Evolutionary conservation across 1,284 basidiomycete species (phyloP), one percentile per base, ranked within the genome.

Genomic region (Papiliotrema fonsecae): DNA sequence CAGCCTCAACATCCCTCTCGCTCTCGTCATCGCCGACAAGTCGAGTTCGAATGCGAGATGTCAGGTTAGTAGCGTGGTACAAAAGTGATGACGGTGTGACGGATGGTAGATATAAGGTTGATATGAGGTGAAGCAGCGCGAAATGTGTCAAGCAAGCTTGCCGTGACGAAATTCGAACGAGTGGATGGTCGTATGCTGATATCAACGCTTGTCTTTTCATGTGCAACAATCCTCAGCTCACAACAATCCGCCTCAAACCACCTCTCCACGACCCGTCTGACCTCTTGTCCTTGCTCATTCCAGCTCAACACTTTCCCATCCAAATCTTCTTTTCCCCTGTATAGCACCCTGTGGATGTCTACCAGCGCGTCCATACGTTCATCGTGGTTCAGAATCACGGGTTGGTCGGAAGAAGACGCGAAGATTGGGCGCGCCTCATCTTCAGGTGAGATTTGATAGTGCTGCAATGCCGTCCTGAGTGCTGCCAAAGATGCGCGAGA

Each of bases 191-290:
- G 48, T 70, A 71, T 4, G 59, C 67, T 69, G 47, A 24, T 2
- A 19, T 35, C 34, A 35, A 24, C 11, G 44, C 5, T n/a, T 26
- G 28, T 27, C 31, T 31, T 44, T 10, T 28, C 40, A 40, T n/a
- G n/a, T 22, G 35, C 28, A 6, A 35, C 19, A 35, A 22, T 27
- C n/a, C 27, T 21, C 9, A 26, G 65, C 64, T 52, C 54, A 65
- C 67, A 52, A 47, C 62, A 65, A 53, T 70, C 67, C 9, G 57
- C 59, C 45, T 72, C 69, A 43, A 71, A 65, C 60, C 62, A 68
- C 44, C 61, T 58, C 18, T 64, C 62, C 5, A 67, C 42, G 10
- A 71, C 64, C n/a, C 63, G 48, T 49, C 49, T 56, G 18, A 69
- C 58, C 42, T 67, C 65, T 16, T 50, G 44, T 2, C 52, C 60